Conservation (phyloP, 106 monocot genomes). For the Agapanthus africanus region DNA sequence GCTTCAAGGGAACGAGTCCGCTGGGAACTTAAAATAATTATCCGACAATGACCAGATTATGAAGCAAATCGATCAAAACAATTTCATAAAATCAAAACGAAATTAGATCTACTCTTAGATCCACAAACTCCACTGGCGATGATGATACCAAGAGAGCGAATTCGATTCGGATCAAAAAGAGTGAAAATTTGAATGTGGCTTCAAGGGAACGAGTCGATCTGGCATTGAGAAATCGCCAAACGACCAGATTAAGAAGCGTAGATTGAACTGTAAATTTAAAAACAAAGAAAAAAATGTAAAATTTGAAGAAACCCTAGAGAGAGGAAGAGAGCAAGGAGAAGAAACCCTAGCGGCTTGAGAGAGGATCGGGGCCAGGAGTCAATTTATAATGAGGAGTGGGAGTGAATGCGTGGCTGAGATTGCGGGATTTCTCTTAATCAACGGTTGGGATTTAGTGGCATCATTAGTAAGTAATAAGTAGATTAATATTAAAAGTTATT, state of each 20-base stretch:
- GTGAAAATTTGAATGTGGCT: conserved; percentile 27
- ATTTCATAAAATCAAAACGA: not conserved
- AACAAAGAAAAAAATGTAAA: not conserved
- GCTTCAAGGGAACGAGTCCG: conserved; percentile 94
- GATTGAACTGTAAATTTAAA: no score
- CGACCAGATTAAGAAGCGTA: conserved; percentile 3
- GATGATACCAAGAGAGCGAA: no score
- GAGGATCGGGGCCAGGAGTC: not conserved
- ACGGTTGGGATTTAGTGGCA: no score
- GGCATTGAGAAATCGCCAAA: conserved; percentile 4
- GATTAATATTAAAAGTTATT: no score
- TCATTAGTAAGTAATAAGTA: no score
- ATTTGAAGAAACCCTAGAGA: not conserved
- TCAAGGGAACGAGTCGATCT: conserved; percentile 51
- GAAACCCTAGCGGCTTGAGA: no score
- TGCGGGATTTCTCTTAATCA: not conserved
- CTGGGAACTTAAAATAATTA: conserved; percentile 34
- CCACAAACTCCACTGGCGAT: no score
- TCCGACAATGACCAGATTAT: conserved; percentile 64
- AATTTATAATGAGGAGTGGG: not conserved
- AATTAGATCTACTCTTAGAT: conserved; percentile 5
- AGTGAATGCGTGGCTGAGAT: not conserved
- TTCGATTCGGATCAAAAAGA: no score
- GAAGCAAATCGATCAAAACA: conserved; percentile 27
- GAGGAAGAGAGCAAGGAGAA: no score